Base-by-base conservation (phyloP, 2,329 filamentous ascomycete species). In the Fusarium burgessii region DNA sequence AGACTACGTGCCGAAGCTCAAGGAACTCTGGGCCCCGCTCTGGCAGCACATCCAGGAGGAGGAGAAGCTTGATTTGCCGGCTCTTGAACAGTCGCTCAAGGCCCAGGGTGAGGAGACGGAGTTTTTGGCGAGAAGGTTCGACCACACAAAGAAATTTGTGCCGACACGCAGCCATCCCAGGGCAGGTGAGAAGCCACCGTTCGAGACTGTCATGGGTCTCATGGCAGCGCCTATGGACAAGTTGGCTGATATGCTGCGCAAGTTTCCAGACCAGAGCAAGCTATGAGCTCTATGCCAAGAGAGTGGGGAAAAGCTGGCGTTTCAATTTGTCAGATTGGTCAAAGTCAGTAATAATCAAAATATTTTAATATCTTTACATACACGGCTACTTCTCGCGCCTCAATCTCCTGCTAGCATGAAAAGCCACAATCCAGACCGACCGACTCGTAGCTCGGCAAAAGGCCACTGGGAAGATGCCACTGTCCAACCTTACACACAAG, bases 201-300 rank as follows among this genome's bases (percentile, higher is more conserved):
- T 88, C 62, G 87, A 90, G 80, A 89, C 84, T 0, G 85, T 82
- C 0, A 83, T 83, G 61, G 87, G 85, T 0, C 70, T 91, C 45
- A 69, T 90, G 76, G 79, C 85, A 0, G 87, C 88, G 18, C 88
- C 88, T 1, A 79, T 90, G 33, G 89, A 90, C 74, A 84, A 84
- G 63, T 66, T 91, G 38, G 79, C 78, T 36, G 87, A 90, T 76
- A 52, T 88, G 11, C 88, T 90, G 67, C 78, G 84, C 20, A 86
- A 85, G 74, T 91, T 89, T 73, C 66, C 45, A 12, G 47, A 65
- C 15, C 46, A 65, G 42, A 54, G 25, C n/a, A 27, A 62, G 32
- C 27, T 59, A 17, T 62, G 25, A 40, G 29, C 29, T 32, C 6
- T 32, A 7, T 32, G 29, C 29, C 29, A 7, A 12, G 6, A 32